A percentile compares a stretch with the other conserved stretches of the same genome.
Conservation (phyloP, 306 rosid species). For the Gastrolobium bilobum region DNA sequence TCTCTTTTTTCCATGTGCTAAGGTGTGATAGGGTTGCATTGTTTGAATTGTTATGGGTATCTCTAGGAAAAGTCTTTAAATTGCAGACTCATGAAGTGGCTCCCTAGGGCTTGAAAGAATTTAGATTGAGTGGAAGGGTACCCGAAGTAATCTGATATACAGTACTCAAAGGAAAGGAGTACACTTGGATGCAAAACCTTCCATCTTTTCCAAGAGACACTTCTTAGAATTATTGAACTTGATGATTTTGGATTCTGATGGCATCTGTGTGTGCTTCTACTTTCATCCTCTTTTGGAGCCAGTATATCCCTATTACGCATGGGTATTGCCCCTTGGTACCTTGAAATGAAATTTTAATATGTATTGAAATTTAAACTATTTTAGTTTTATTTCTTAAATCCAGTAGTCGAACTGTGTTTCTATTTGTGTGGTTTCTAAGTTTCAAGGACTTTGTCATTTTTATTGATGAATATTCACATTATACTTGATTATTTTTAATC, state of each 20-base stretch:
- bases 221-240: not conserved
- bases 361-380: too few species aligned
- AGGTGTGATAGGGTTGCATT: not conserved
- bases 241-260: not conserved
- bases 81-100: conserved; percentile 7
- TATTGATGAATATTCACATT: too few species aligned
- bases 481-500: too few species aligned
- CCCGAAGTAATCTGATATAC: not conserved
- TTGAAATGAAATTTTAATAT: not conserved
- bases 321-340: not conserved
- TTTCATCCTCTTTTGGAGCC: not conserved
- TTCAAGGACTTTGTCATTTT: too few species aligned
- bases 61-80: too few species aligned
- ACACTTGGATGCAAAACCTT: not conserved
- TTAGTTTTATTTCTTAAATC: too few species aligned
- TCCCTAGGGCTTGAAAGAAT: not conserved
- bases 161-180: not conserved
- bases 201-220: not conserved
- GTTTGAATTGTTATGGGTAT: not conserved
- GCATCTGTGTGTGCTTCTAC: not conserved
- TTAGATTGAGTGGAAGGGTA: not conserved
- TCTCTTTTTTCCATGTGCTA: not conserved
- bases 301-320: not conserved
- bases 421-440: too few species aligned
- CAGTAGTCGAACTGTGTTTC: too few species aligned